A percentile compares a stretch with the other conserved stretches of the same genome.
These are phyloP conservation scores for Tephrocybe sp. DNA, from an alignment of 768 basidiomycete species.

Conservation along the genomic window DNA sequence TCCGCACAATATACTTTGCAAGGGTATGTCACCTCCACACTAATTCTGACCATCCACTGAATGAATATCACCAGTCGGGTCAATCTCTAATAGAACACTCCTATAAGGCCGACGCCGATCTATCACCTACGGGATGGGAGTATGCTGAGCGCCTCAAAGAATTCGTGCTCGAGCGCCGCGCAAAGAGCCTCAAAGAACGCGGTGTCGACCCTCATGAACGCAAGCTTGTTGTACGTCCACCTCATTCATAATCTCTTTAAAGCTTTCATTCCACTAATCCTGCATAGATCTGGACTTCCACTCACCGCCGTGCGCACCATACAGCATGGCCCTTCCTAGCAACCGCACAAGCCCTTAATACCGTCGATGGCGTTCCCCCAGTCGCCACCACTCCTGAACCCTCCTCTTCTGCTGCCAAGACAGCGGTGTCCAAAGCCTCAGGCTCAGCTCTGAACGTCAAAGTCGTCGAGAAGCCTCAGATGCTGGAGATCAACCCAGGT, in stretches of 20 bases:
- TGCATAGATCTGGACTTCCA: slow-evolving; percentile 92
- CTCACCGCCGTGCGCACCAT: slow-evolving; percentile 88
- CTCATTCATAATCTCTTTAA: slow-evolving; percentile 7
- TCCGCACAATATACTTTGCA: slow-evolving; percentile 94
- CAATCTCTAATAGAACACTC: slow-evolving; percentile 98
- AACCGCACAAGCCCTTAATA: slow-evolving; percentile 22
- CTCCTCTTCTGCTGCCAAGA: slow-evolving; percentile 5
- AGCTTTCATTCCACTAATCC: neutral
- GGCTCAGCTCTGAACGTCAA: slow-evolving; percentile 52
- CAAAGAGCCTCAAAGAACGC: slow-evolving; percentile 70
- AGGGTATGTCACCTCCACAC: slow-evolving; percentile 52
- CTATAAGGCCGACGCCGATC: slow-evolving; percentile 96
- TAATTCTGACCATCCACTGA: slow-evolving; percentile 1
- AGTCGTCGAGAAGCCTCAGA: slow-evolving; percentile 93
- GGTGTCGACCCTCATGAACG: slow-evolving; percentile 61
- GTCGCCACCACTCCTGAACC: slow-evolving; percentile 11
- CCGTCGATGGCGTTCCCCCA: slow-evolving; percentile 12
- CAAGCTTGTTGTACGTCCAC: slow-evolving; percentile 56
- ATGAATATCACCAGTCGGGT: slow-evolving; percentile 74
- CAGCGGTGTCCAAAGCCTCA: slow-evolving; percentile 8
- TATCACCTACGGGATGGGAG: slow-evolving; percentile 94
- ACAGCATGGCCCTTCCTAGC: slow-evolving; percentile 93
- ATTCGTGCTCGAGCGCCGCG: slow-evolving; percentile 82
- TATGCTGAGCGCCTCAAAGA: slow-evolving; percentile 89
- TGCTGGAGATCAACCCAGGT: slow-evolving; percentile 97